Evolutionary conservation across 1,139 yeast species (phyloP).

Genomic region (Scheffersomyces insectosa): DNA sequence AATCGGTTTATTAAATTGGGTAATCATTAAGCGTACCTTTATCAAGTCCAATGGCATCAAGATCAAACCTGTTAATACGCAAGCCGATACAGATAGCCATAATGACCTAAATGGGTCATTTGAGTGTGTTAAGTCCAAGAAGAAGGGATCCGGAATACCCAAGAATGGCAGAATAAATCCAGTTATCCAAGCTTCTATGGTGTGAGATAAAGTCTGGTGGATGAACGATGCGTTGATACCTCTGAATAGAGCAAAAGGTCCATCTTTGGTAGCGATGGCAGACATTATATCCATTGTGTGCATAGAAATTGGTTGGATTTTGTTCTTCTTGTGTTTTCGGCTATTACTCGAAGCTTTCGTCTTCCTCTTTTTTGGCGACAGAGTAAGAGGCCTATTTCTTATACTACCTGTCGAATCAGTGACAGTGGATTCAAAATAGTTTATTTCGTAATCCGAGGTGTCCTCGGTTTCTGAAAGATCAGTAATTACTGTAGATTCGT

Average conservation of each 20-base stretch:
- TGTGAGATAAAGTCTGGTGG: slow-evolving; percentile 70
- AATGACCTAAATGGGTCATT: slow-evolving; percentile 73
- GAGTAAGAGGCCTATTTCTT: not conserved
- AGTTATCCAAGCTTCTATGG: slow-evolving; percentile 89
- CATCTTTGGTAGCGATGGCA: slow-evolving; percentile 71
- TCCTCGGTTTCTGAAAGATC: slow-evolving; percentile 31
- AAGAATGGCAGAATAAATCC: slow-evolving; percentile 81
- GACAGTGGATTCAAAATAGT: slow-evolving; percentile 49
- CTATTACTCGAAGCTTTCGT: slow-evolving; percentile 1
- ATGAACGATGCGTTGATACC: slow-evolving; percentile 86
- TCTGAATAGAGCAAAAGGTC: slow-evolving; percentile 81
- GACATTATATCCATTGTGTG: slow-evolving; percentile 73
- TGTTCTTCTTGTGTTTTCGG: slow-evolving; percentile 12
- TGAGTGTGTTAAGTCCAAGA: slow-evolving; percentile 79
- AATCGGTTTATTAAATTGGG: slow-evolving; percentile 40
- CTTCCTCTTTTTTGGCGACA: slow-evolving; percentile 5
- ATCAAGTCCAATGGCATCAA: slow-evolving; percentile 83
- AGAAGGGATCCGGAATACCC: slow-evolving; percentile 88
- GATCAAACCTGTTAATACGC: slow-evolving; percentile 71
- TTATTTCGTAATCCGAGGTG: slow-evolving; percentile 37
- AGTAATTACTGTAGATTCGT: not conserved
- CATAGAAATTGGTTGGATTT: slow-evolving; percentile 61
- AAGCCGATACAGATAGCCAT: slow-evolving; percentile 66
- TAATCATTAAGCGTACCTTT: slow-evolving; percentile 72
- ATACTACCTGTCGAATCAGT: slow-evolving; percentile 9